These are phyloP conservation scores for Fagopyrum esculentum DNA, from an alignment of 148 eudicot genomes.

Conservation along the genomic window DNA sequence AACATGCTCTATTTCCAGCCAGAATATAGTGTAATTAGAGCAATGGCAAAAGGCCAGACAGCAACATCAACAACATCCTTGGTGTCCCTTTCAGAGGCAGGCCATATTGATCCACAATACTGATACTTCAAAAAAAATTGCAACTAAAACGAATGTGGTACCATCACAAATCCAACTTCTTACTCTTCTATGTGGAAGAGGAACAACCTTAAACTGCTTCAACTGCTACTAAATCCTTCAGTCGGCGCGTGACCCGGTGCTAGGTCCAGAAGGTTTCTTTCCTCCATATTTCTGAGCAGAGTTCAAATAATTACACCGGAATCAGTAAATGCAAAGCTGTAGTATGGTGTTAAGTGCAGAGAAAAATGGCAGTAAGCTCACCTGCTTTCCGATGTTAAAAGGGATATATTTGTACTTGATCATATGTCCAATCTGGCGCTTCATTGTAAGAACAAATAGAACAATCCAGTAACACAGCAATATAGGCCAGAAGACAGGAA, in stretches of 20 bases:
- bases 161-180: not conserved
- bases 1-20: not conserved
- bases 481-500: constrained; percentile 70
- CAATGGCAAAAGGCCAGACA: not conserved
- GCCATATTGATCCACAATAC: not conserved
- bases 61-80: not conserved
- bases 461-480: constrained; percentile 57
- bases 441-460: constrained; percentile 76
- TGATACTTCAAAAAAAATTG: not conserved
- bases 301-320: not conserved
- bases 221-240: constrained; percentile 12
- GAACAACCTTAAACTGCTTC: not conserved
- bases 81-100: not conserved
- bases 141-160: constrained; percentile 1
- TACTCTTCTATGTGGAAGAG: not conserved
- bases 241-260: constrained; percentile 31
- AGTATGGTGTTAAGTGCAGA: not conserved
- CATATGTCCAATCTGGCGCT: constrained; percentile 90
- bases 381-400: constrained; percentile 80
- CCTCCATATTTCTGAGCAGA: constrained; percentile 53
- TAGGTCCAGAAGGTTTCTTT: constrained; percentile 39
- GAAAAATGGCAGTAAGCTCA: constrained; percentile 16
- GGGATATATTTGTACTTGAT: constrained; percentile 80
- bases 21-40: not conserved
- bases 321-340: not conserved